Evolutionary conservation across 208 protist species (phyloP), one percentile per base, ranked within the genome.

Genomic region (Acanthamoeba rhysodes): DNA sequence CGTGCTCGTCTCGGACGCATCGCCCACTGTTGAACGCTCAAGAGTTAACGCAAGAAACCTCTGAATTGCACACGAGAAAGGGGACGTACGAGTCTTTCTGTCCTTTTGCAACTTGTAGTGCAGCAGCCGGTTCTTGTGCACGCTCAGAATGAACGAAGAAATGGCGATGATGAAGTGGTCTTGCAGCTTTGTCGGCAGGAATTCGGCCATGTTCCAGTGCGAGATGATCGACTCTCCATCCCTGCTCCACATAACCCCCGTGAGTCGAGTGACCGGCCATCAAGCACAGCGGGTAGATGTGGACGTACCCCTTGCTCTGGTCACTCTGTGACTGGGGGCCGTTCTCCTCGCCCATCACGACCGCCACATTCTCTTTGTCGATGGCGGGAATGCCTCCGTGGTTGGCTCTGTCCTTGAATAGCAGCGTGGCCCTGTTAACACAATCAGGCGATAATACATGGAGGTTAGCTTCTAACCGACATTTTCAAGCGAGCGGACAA

Each of bases 321-420:
- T 90, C 82, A 2, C 34, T 27, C 34, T 90, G 82, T 8, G 82
- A 90, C 29, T 78, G 32, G 4, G 37, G 3, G 66, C 45, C 41
- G 34, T 93, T 53, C 32, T 92, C 85, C 18, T 92, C 87, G 34
- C 34, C 27, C 59, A 50, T 18, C n/a, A 24, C 7, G 62, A 62
- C 48, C 16, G 34, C 27, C 45, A 62, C 41, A 16, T 93, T 93
- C 22, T 93, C 87, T 16, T 93, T 93, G 37, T 93, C 87, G 12
- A 76, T 22, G 53, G 87, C 62, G 9, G 87, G 66, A 53, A 97
- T 48, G 37, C 96, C 96, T n/a, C 50, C 90, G 70, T 95, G 96
- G 70, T 97, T 97, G 27, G 70, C 68, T 12, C 34, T 34, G 72
- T 97, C 95, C 94, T 95, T 95, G 92, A 96, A 97, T 8, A 97